These are phyloP conservation scores for Hirsutella thompsonii DNA, from an alignment of 2,329 filamentous ascomycete genomes.

Conservation along the genomic window DNA sequence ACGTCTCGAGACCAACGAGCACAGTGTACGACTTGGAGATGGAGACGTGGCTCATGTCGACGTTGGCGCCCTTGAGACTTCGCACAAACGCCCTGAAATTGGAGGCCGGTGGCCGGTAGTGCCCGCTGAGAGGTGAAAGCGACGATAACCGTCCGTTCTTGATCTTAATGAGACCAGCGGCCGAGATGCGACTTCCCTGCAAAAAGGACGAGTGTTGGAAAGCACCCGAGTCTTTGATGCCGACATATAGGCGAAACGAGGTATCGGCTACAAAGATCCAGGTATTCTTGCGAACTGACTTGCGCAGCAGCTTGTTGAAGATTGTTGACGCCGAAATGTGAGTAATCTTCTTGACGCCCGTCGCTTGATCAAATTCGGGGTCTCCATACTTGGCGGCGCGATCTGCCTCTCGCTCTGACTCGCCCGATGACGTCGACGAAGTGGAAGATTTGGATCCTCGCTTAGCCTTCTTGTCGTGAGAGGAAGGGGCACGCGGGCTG, in stretches of 20 bases:
- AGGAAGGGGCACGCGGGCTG: slow-evolving; percentile 11
- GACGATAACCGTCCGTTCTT: slow-evolving; percentile 66
- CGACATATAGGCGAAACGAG: slow-evolving; percentile 72
- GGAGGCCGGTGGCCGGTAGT: slow-evolving; percentile 71
- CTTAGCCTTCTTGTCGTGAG: background rate
- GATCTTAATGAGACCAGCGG: slow-evolving; percentile 76
- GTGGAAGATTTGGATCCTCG: slow-evolving; percentile 4
- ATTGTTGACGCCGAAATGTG: slow-evolving; percentile 61
- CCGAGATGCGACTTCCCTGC: slow-evolving; percentile 66
- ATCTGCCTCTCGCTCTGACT: slow-evolving; percentile 41
- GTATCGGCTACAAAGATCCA: slow-evolving; percentile 94
- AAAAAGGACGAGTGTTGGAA: slow-evolving; percentile 91
- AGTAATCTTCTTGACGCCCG: slow-evolving; percentile 38
- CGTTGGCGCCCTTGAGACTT: slow-evolving; percentile 56
- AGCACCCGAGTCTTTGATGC: slow-evolving; percentile 76
- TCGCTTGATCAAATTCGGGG: slow-evolving; percentile 46
- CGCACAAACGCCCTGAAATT: slow-evolving; percentile 77
- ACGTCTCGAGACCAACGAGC: slow-evolving; percentile 70
- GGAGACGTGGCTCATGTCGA: slow-evolving; percentile 66
- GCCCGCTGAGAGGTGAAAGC: slow-evolving; percentile 60
- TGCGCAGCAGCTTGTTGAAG: slow-evolving; percentile 65
- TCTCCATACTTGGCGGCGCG: slow-evolving; percentile 53
- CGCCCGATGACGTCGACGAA: slow-evolving; percentile 15
- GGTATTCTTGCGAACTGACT: slow-evolving; percentile 71
- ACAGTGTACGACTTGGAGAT: slow-evolving; percentile 75